Evolutionary conservation across 495 filamentous ascomycete genomes (phyloP), one percentile per base, ranked within the genome.

Genomic region (Aspergillus cristatus): DNA sequence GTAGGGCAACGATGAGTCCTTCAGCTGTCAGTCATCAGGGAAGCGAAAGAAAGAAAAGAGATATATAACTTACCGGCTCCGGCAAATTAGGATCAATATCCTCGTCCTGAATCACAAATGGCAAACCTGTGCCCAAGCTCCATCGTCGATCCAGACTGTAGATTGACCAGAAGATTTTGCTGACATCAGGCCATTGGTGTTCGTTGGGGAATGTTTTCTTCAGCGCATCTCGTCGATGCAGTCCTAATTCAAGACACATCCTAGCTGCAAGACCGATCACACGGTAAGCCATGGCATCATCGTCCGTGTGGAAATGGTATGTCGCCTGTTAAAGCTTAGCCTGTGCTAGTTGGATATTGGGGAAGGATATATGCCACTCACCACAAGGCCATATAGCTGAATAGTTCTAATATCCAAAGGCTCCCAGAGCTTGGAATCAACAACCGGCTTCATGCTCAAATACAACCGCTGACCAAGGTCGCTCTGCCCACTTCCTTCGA

Each of bases 111-210:
- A 86, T 71, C 8, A 80, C 79, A 60, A 86, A 91, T 0, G 85
- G 84, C 54, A 91, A 60, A 6, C 86, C 86, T 0, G 81, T 85
- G 11, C 81, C 80, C 22, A 91, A 79, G 47, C 80, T 84, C 84
- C 85, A 91, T 13, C 86, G 67, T 14, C 84, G 63, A 51, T 94
- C 86, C 36, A 94, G 63, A 17, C 81, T 78, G 45, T 88, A 90
- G 7, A 83, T 70, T 0, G 81, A 66, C 86, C 86, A 94, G 51
- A 94, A 94, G 0, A 81, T 74, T 32, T 76, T 71, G 32, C 78
- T 65, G 1, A 78, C 74, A 31, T 70, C 65, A 20, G 65, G 58
- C 33, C 81, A 74, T 18, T 84, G 79, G 3, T 56, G 53, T 32
- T 82, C 72, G 34, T 75, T 70, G 6, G 77, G 68, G 41, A 73